Percentiles rank a stretch among this genome's conserved stretches.
These are phyloP conservation scores for Crucibulum laeve DNA, from an alignment of 768 basidiomycete genomes.

Conservation along the genomic window DNA sequence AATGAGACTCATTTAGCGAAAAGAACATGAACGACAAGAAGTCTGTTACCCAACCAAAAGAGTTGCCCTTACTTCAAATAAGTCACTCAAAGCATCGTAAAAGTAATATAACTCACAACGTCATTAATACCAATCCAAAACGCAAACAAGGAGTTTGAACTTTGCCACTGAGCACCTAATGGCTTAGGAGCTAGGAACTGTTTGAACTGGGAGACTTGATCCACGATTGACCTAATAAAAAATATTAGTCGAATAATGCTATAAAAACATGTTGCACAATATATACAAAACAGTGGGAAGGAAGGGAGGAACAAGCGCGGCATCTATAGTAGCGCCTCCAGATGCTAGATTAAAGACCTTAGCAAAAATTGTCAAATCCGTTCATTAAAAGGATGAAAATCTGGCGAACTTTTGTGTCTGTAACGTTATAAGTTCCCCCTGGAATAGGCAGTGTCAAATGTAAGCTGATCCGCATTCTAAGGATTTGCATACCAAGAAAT, in stretches of 20 bases:
- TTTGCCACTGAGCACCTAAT: slow-evolving; percentile 41
- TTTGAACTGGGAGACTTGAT: slow-evolving; percentile 56
- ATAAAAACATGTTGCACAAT: neutral
- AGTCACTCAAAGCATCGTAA: neutral
- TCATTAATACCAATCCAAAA: slow-evolving; percentile 71
- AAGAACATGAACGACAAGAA: neutral
- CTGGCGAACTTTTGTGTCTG: slow-evolving; percentile 38
- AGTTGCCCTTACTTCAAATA: slow-evolving; percentile 4
- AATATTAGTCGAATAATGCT: neutral
- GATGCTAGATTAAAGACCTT: slow-evolving; percentile 49
- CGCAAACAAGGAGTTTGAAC: slow-evolving; percentile 50
- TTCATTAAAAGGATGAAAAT: neutral
- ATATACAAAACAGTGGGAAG: slow-evolving; percentile 4
- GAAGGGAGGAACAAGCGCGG: slow-evolving; percentile 42
- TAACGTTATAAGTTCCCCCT: slow-evolving; percentile 55
- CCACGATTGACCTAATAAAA: slow-evolving; percentile 38
- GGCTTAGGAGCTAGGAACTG: slow-evolving; percentile 37
- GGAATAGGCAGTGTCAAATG: neutral
- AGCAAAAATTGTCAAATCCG: neutral
- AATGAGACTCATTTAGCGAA: neutral
- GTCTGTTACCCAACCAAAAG: slow-evolving; percentile 1
- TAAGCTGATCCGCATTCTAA: neutral
- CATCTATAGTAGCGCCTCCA: slow-evolving; percentile 57
- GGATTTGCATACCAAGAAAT: slow-evolving; percentile 34
- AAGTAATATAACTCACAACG: slow-evolving; percentile 31